phyloP scores from a whole-genome alignment of 345 rosid genomes.

The Turritis glabra region DNA sequence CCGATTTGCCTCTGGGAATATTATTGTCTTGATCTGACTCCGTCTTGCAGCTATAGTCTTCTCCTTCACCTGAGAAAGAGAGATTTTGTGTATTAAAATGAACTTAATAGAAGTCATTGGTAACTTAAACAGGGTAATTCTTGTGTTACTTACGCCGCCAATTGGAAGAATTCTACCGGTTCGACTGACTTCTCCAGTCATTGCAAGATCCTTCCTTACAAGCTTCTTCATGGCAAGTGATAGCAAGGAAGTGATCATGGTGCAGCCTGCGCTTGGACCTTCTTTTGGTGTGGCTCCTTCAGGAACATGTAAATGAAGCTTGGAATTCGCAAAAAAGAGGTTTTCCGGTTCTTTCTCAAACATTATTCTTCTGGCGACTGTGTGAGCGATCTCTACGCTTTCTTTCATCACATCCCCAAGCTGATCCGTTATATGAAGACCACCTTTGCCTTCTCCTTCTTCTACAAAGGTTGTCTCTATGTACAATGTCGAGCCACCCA shows the following conservation, averaged over 20 bases:
- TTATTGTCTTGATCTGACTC: slow-evolving; percentile 66
- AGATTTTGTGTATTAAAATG: not conserved
- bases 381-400: slow-evolving; percentile 88
- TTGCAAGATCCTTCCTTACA: slow-evolving; percentile 80
- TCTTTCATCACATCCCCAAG: slow-evolving; percentile 95
- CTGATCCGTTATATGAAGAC: slow-evolving; percentile 71
- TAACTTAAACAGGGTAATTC: too few species aligned
- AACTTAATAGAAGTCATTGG: not conserved
- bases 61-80: slow-evolving; percentile 74
- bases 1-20: slow-evolving; percentile 79
- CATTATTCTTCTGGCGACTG: slow-evolving; percentile 69
- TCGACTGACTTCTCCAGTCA: slow-evolving; percentile 93
- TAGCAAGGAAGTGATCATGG: slow-evolving; percentile 90
- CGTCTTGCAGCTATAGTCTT: slow-evolving; percentile 88
- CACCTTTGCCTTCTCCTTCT: slow-evolving; percentile 75
- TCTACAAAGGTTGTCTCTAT: slow-evolving; percentile 76
- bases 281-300: slow-evolving; percentile 90
- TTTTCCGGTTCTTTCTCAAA: slow-evolving; percentile 60
- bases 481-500: slow-evolving; percentile 95
- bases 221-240: slow-evolving; percentile 81
- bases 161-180: slow-evolving; percentile 86
- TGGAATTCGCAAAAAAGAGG: slow-evolving; percentile 62
- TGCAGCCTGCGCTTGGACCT: slow-evolving; percentile 97
- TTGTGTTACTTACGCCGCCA: slow-evolving; percentile 71
- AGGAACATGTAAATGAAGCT: slow-evolving; percentile 93